phyloP scores from a whole-genome alignment of 1,139 yeast species.

The Candida smagusa region DNA sequence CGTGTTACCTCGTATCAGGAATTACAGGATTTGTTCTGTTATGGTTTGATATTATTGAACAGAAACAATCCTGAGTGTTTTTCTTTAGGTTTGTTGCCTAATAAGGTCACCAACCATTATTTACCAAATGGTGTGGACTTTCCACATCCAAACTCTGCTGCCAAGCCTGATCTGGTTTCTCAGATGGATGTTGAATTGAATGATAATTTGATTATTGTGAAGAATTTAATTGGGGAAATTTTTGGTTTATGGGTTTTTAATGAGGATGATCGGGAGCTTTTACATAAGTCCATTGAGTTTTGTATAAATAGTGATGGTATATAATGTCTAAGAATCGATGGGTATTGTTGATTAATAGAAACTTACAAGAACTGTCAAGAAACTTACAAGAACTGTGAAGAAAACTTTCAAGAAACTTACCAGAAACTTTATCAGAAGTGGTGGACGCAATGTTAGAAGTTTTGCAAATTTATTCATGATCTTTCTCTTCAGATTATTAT shows the following conservation, averaged over 20 bases:
- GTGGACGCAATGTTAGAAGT: no score
- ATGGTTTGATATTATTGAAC: slow-evolving; percentile 76
- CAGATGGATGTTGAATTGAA: slow-evolving; percentile 73
- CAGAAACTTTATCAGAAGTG: no score
- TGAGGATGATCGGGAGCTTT: slow-evolving; percentile 64
- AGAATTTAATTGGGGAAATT: slow-evolving; percentile 71
- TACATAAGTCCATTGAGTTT: slow-evolving; percentile 57
- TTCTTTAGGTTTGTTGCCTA: slow-evolving; percentile 72
- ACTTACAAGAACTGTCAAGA: no score
- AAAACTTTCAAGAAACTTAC: no score
- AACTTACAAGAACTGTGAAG: no score
- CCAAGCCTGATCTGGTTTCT: slow-evolving; percentile 29
- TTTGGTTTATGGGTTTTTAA: slow-evolving; percentile 90
- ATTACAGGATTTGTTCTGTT: slow-evolving; percentile 57
- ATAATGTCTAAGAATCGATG: background rate
- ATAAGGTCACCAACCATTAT: slow-evolving; percentile 44
- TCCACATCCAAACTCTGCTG: slow-evolving; percentile 3
- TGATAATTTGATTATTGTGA: slow-evolving; percentile 77
- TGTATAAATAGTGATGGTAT: slow-evolving; percentile 43
- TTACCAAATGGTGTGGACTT: slow-evolving; percentile 38
- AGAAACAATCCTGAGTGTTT: slow-evolving; percentile 75
- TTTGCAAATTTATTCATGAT: no score
- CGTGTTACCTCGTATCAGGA: slow-evolving; percentile 29
- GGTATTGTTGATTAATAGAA: background rate
- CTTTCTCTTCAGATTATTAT: no score